Conservation (phyloP, 2,329 filamentous ascomycete genomes). For the Lecanicillium sp. region DNA sequence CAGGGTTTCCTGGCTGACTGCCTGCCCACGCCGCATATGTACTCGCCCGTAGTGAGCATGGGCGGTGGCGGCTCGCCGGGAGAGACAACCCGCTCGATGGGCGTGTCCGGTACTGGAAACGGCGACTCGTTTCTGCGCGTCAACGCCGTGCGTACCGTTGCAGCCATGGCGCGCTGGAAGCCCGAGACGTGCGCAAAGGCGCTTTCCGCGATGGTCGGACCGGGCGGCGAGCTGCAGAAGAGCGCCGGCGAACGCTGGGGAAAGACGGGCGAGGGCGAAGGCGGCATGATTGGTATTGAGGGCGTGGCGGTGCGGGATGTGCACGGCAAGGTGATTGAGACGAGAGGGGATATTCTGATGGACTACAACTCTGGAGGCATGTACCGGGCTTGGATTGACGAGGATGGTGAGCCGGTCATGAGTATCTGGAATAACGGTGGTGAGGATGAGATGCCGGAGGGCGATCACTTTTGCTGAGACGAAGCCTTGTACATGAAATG, state of each 20-base stretch:
- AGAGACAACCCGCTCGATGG: constrained; percentile 42
- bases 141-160: constrained; percentile 63
- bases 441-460: constrained; percentile 12
- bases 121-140: constrained; percentile 79
- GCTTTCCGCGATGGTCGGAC: constrained; percentile 59
- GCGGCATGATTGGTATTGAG: constrained; percentile 80
- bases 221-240: constrained; percentile 62
- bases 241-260: constrained; percentile 70
- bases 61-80: constrained; percentile 6
- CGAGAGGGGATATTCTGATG: constrained; percentile 51
- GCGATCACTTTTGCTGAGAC: constrained; percentile 2
- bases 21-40: constrained; percentile 40
- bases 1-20: constrained; percentile 50
- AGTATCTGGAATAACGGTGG: constrained; percentile 30
- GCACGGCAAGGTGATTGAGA: constrained; percentile 32
- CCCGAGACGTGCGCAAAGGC: constrained; percentile 46
- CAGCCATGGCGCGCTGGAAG: constrained; percentile 62
- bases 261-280: constrained; percentile 69
- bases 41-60: constrained; percentile 21
- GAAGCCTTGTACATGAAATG: not conserved
- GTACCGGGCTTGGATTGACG: constrained; percentile 72
- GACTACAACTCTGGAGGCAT: constrained; percentile 85
- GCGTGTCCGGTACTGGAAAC: constrained; percentile 74
- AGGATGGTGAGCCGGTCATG: constrained; percentile 48
- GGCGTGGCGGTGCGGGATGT: constrained; percentile 38